Evolutionary conservation across 345 rosid species (phyloP), one percentile per base, ranked within the genome.

Genomic region (Moricandia arvensis): DNA sequence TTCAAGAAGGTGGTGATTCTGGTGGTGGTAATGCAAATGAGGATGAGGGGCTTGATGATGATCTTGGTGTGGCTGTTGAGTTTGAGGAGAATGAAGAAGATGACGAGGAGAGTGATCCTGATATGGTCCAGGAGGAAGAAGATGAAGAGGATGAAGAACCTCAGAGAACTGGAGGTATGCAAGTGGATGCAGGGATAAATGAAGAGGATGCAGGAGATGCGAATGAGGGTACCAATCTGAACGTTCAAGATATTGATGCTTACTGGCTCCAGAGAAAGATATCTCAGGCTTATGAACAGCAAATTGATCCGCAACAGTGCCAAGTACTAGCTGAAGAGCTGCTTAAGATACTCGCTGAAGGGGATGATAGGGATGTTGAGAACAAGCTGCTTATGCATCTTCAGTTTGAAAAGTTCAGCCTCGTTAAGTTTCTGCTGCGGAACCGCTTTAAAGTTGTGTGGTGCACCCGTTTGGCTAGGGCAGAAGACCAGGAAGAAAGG

Each of bases 181-280:
- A 88, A 71, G 85, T 87, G 89, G 93, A 87, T 30, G 87, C 82
- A 38, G 88, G 80, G 63, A 80, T 84, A 16, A 87, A 86, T 70
- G 97, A 84, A 62, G 85, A 87, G 68, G 96, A 87, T 24, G 61
- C 69, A 63, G 78, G 57, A 65, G 86, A 83, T 59, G 88, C 83
- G 71, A 45, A 45, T n/a, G 51, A 45, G 51, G 93, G 89, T 3
- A 69, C 79, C 77, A 75, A 77, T 78, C 83, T 91, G 60, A 90
- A 86, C 81, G 97, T 85, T 57, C 97, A 87, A 84, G 98, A 91
- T 31, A 85, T 93, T 74, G 98, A 91, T 85, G 94, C 98, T 6
- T 90, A 93, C 80, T 93, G 98, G 96, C 96, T 93, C 29, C 96
- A 93, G 80, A 86, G 98, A 78, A 88, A 86, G 86, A 85, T 91